Conservation (phyloP, 179 eudicot species). For the Amaranthus tricolor region DNA sequence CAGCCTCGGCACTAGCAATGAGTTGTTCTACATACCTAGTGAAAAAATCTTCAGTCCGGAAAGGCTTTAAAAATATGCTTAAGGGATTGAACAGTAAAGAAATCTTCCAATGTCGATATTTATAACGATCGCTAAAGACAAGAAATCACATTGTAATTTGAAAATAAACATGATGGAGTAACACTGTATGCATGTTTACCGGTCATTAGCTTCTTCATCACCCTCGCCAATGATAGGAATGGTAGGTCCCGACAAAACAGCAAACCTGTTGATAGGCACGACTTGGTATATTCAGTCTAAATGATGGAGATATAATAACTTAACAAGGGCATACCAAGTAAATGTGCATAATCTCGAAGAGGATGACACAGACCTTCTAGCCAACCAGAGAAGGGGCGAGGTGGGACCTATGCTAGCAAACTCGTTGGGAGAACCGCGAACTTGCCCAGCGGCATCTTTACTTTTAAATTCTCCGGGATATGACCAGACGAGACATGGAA, state of each 20-base stretch:
- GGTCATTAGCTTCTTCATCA: slow-evolving; percentile 87
- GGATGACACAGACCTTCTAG: slow-evolving; percentile 53
- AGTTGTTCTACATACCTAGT: slow-evolving; percentile 91
- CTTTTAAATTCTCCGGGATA: slow-evolving; percentile 97
- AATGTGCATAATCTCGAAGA: slow-evolving; percentile 4
- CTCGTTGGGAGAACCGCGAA: slow-evolving; percentile 96
- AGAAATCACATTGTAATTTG: not conserved
- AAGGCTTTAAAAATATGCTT: not conserved
- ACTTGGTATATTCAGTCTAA: slow-evolving; percentile 10
- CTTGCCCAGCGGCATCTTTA: slow-evolving; percentile 97
- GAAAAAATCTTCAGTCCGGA: slow-evolving; percentile 16
- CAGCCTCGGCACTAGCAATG: slow-evolving; percentile 97
- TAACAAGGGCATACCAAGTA: not conserved
- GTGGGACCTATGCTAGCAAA: slow-evolving; percentile 94
- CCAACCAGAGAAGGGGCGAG: slow-evolving; percentile 93
- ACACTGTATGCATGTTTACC: slow-evolving; percentile 39
- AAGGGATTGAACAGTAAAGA: not conserved
- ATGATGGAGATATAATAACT: not conserved
- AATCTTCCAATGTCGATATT: not conserved
- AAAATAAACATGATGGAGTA: not conserved
- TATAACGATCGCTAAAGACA: not conserved
- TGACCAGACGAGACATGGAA: slow-evolving; percentile 96
- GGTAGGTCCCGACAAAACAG: slow-evolving; percentile 88
- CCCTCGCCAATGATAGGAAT: slow-evolving; percentile 99
- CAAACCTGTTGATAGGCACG: slow-evolving; percentile 58